A percentile compares a stretch with the other conserved stretches of the same genome.
Conservation (phyloP, 140 eudicot species). For the Cichorium intybus region DNA sequence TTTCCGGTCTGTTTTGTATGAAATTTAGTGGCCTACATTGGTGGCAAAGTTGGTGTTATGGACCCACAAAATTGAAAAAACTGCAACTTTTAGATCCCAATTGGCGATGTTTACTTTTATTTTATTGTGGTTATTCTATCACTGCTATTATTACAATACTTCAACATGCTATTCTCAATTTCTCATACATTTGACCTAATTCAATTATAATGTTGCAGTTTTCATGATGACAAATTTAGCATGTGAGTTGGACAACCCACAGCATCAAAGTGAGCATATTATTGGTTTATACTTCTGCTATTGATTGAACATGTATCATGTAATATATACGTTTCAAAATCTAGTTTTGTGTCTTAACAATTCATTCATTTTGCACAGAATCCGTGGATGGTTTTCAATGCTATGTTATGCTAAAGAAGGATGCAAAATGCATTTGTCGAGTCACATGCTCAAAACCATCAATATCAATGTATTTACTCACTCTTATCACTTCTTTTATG, state of each 20-base stretch:
- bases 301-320: background rate
- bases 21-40: no score
- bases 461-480: slow-evolving; percentile 32
- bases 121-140: background rate
- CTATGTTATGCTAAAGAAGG: slow-evolving; percentile 31
- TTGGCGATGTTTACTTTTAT: background rate
- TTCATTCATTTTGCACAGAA: slow-evolving; percentile 10
- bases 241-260: background rate
- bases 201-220: background rate
- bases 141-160: background rate
- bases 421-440: slow-evolving; percentile 43
- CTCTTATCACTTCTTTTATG: background rate
- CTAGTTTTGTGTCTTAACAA: background rate
- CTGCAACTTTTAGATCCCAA: no score
- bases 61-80: no score
- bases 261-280: slow-evolving; percentile 1
- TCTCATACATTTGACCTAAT: background rate
- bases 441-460: slow-evolving; percentile 35
- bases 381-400: slow-evolving; percentile 27
- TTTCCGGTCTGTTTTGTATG: background rate
- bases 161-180: background rate
- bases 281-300: background rate
- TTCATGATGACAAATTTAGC: background rate
- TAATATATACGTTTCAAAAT: background rate
- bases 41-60: no score